These are phyloP conservation scores for Gigaspora rosea DNA, from an alignment of 192 early-diverging fungal species.

Conservation along the genomic window DNA sequence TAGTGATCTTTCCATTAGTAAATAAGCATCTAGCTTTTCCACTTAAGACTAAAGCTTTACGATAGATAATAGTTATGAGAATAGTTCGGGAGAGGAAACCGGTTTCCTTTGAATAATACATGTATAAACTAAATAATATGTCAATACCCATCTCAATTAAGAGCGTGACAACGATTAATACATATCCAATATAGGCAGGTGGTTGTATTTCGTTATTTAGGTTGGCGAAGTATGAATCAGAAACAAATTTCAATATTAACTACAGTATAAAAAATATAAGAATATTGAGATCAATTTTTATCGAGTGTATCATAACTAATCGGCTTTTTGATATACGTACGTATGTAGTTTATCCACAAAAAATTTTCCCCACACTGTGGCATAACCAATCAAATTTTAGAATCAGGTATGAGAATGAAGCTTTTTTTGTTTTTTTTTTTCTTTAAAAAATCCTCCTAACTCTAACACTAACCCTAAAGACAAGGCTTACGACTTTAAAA, in stretches of 20 bases:
- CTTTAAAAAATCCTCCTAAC: too few relatives aligned
- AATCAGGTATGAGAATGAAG: too few relatives aligned
- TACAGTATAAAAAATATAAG: not conserved
- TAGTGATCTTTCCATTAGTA: conserved; percentile 69
- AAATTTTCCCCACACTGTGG: too few relatives aligned
- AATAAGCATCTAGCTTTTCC: conserved; percentile 49
- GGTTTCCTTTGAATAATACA: conserved; percentile 44
- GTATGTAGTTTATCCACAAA: too few relatives aligned
- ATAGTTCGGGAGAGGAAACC: conserved; percentile 47
- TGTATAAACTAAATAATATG: conserved; percentile 43
- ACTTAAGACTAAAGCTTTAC: conserved; percentile 52
- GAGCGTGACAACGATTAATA: conserved; percentile 40
- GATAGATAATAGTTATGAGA: conserved; percentile 53
- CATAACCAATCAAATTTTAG: too few relatives aligned
- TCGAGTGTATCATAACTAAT: not conserved
- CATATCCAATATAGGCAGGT: conserved; percentile 40
- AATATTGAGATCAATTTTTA: not conserved
- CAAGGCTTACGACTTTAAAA: too few relatives aligned
- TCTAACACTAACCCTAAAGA: too few relatives aligned
- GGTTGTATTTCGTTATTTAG: not conserved
- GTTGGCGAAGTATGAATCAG: not conserved
- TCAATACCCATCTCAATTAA: conserved; percentile 46
- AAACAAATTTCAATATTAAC: conserved; percentile 15
- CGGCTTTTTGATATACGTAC: too few relatives aligned
- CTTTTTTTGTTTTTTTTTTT: too few relatives aligned